phyloP scores from a whole-genome alignment of 305 asterid species.

The Caryopteris hybrid region DNA sequence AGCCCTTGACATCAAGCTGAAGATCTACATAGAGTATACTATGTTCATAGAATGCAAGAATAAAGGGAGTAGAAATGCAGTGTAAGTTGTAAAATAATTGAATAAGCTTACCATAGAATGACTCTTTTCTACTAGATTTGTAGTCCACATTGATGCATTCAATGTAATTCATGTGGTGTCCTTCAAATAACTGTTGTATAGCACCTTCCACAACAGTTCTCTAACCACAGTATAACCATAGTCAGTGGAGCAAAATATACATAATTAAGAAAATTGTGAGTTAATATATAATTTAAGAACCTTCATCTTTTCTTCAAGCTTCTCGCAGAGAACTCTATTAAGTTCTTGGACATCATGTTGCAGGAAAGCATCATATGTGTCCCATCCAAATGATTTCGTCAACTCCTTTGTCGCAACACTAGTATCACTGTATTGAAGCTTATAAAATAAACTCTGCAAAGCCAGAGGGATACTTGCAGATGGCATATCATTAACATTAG shows the following conservation, averaged over 20 bases:
- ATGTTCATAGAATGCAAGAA: slow-evolving; percentile 13
- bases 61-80: slow-evolving; percentile 10
- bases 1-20: slow-evolving; percentile 70
- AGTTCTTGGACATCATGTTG: slow-evolving; percentile 68
- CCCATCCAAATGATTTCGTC: slow-evolving; percentile 70
- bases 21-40: slow-evolving; percentile 38
- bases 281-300: slow-evolving; percentile 20
- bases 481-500: slow-evolving; percentile 46
- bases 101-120: slow-evolving; percentile 49
- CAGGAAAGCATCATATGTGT: slow-evolving; percentile 51
- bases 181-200: slow-evolving; percentile 58
- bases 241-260: slow-evolving; percentile 27
- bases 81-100: slow-evolving; percentile 8
- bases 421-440: slow-evolving; percentile 51
- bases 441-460: slow-evolving; percentile 54
- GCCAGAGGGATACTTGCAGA: slow-evolving; percentile 59
- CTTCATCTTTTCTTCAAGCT: slow-evolving; percentile 69
- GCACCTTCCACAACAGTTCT: slow-evolving; percentile 60
- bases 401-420: slow-evolving; percentile 54
- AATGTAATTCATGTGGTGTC: slow-evolving; percentile 59
- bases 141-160: slow-evolving; percentile 58
- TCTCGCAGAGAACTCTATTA: slow-evolving; percentile 48
- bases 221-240: slow-evolving; percentile 34
- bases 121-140: slow-evolving; percentile 56
- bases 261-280: slow-evolving; percentile 15